Evolutionary conservation across 495 filamentous ascomycete species (phyloP), one percentile per base, ranked within the genome.

Genomic region (Cercophora samala): DNA sequence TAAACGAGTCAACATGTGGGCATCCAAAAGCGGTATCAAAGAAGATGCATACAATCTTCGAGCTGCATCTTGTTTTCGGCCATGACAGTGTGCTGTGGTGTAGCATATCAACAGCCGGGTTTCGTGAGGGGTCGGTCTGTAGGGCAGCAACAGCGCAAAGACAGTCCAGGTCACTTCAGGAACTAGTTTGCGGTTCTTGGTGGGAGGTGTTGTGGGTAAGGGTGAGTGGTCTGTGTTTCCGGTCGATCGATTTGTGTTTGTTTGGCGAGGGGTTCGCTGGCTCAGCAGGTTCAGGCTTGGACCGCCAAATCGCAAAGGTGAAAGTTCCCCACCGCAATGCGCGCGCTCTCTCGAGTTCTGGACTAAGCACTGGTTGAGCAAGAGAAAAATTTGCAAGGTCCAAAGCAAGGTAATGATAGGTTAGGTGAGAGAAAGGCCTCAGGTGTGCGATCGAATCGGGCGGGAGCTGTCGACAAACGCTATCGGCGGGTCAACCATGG

Each of bases 41-140:
- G n/a, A 64, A 56, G 61, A 26, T 59, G 86, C 90, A 75, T 79
- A 94, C 92, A 96, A 72, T 96, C 91, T 87, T 91, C 90, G 83
- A 96, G 83, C 74, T 87, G 85, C 90, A 93, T 89, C 77, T 90
- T 92, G 84, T 80, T 79, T 83, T 89, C 87, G 79, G 88, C 85
- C 91, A 93, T 93, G 76, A 75, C 88, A 85, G 60, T 53, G 62
- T 58, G 62, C 59, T 70, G 66, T 72, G 63, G 62, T 51, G 63
- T 62, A 69, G 72, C 76, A 78, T 78, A 62, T 74, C 76, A 61
- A 54, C 32, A 23, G 19, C 19, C 58, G 37, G 42, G 42, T 52
- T 51, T 52, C 21, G 37, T 59, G n/a, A 29, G 53, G 53, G 62
- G 46, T 62, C 54, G 60, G 55, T 26, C 17, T 63, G 37, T 46